Conservation (phyloP, 2,329 filamentous ascomycete species). For the Chaetomium sp. region DNA sequence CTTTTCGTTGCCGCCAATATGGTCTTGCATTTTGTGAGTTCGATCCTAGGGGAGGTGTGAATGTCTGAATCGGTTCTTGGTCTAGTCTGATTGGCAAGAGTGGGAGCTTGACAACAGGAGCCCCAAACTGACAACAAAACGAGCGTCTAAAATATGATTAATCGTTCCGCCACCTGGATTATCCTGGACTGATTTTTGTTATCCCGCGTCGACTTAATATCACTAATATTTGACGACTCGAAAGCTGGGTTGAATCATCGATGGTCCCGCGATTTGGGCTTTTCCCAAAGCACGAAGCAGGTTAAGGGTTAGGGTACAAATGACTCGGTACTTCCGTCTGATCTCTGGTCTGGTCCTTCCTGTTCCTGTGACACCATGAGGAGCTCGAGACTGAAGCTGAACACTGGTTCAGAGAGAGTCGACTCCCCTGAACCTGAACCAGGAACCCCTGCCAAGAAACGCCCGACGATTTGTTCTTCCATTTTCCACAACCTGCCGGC, state of each 20-base stretch:
- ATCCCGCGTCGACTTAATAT: neutral
- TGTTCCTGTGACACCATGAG: neutral
- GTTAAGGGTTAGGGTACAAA: neutral
- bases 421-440: neutral
- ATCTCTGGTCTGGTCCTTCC: neutral
- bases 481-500: neutral
- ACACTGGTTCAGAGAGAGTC: neutral
- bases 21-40: neutral
- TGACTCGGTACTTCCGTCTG: neutral
- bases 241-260: neutral
- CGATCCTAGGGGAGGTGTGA: neutral
- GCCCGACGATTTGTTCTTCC: neutral
- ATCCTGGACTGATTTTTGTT: neutral
- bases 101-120: neutral
- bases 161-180: neutral
- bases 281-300: neutral
- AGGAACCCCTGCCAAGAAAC: neutral
- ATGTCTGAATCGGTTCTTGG: neutral
- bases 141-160: neutral
- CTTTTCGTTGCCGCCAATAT: neutral
- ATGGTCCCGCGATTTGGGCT: neutral
- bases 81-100: neutral
- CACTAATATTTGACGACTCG: neutral
- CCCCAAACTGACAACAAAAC: neutral
- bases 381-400: neutral